A percentile compares a stretch with the other conserved stretches of the same genome.
Conservation (phyloP, 2,329 filamentous ascomycete species). For the Trichophyton rubrum region DNA sequence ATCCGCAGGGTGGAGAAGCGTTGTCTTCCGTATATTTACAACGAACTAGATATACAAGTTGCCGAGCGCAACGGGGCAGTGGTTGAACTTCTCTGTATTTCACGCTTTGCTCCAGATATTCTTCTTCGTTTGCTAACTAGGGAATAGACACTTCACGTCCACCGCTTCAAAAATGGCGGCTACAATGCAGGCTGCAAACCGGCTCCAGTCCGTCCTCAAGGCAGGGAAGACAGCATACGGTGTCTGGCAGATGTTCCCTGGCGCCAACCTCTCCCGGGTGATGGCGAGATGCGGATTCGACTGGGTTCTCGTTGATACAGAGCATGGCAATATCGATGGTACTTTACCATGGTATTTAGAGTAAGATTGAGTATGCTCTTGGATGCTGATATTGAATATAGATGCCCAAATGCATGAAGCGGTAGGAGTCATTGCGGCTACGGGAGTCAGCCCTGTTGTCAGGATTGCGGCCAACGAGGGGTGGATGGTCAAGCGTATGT, state of each 20-base stretch:
- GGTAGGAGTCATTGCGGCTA: conserved; percentile 36
- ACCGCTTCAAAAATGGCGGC: neutral
- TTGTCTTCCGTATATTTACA: too few species aligned
- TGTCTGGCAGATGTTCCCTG: conserved; percentile 47
- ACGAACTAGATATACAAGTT: neutral
- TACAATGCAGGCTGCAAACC: conserved; percentile 42
- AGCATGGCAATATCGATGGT: conserved; percentile 47
- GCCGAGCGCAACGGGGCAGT: neutral
- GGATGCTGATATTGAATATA: conserved; percentile 10
- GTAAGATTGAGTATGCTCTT: neutral
- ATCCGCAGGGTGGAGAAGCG: too few species aligned
- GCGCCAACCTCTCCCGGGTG: conserved; percentile 41
- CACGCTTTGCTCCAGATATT: neutral
- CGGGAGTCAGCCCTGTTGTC: conserved; percentile 34
- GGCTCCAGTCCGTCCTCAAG: conserved; percentile 40
- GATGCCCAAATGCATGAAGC: conserved; percentile 44
- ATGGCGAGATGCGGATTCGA: conserved; percentile 43
- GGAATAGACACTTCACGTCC: neutral
- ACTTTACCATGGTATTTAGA: neutral
- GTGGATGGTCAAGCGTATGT: conserved; percentile 49
- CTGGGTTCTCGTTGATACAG: conserved; percentile 44
- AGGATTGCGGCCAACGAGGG: conserved; percentile 44
- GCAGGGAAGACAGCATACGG: conserved; percentile 40
- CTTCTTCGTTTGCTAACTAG: neutral
- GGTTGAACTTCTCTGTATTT: neutral